phyloP scores from a whole-genome alignment of 2,329 filamentous ascomycete species.

The Samsoniella hepiali region DNA sequence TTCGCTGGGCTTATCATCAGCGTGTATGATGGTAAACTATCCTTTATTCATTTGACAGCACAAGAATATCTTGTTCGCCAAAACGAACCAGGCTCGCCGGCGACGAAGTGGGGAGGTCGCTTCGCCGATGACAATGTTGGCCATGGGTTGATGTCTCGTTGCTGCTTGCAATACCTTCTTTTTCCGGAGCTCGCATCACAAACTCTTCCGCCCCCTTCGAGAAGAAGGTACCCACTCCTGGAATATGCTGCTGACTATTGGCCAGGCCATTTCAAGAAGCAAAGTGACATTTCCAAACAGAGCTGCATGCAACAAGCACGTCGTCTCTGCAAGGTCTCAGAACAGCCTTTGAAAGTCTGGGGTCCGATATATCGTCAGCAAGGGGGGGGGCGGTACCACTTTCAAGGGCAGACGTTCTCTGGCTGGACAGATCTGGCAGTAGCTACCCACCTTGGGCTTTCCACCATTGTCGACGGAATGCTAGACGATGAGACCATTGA shows the following conservation, averaged over 20 bases:
- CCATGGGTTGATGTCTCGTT: not conserved
- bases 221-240: not conserved
- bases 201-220: not conserved
- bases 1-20: not conserved
- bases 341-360: not conserved
- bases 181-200: not conserved
- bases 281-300: not conserved
- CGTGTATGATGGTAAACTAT: not conserved
- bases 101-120: not conserved
- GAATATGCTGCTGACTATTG: not conserved
- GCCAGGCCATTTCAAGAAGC: not conserved
- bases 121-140: not conserved
- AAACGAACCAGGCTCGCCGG: not conserved
- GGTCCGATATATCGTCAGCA: not conserved
- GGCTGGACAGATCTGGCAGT: conserved; percentile 7
- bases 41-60: conserved; percentile 13
- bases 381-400: no score
- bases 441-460: not conserved
- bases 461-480: not conserved
- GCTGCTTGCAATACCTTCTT: not conserved
- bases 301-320: not conserved
- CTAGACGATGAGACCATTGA: not conserved
- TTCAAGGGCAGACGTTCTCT: not conserved
- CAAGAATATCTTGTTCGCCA: not conserved
- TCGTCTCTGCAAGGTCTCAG: not conserved